phyloP scores from a whole-genome alignment of 495 filamentous ascomycete genomes.

The Jackrogersella multiformis region DNA sequence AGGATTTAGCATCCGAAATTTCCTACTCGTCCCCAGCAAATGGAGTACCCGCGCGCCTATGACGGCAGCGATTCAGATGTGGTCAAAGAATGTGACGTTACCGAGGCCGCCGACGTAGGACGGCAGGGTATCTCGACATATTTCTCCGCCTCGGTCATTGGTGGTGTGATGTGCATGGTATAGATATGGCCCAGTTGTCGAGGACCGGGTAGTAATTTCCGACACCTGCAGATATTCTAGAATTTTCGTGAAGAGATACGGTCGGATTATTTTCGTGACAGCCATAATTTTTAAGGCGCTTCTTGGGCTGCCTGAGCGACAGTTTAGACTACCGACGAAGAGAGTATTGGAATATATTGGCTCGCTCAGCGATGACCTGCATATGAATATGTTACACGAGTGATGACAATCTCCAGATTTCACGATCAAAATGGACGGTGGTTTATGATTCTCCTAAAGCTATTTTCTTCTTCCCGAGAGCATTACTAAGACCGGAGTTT shows the following conservation, averaged over 20 bases:
- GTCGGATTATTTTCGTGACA: neutral
- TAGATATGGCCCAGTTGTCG: neutral
- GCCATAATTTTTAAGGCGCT: neutral
- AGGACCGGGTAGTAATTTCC: neutral
- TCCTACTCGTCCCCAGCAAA: neutral
- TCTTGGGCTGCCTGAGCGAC: neutral
- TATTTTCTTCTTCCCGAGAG: too few species aligned
- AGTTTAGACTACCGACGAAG: neutral
- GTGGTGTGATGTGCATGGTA: neutral
- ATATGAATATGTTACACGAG: too few species aligned
- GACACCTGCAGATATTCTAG: neutral
- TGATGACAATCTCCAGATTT: too few species aligned
- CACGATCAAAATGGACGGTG: too few species aligned
- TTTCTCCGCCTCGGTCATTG: neutral
- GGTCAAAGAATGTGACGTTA: slow-evolving; percentile 8
- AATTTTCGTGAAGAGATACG: neutral
- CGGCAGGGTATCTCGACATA: slow-evolving; percentile 5
- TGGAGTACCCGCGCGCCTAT: slow-evolving; percentile 1
- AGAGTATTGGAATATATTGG: too few species aligned
- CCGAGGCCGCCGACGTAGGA: slow-evolving; percentile 9
- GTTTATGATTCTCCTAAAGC: too few species aligned
- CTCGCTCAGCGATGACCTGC: too few species aligned
- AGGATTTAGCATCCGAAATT: neutral
- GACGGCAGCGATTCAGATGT: neutral
- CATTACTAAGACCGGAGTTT: too few species aligned